Percentiles rank a stretch among this genome's conserved stretches.
These are phyloP conservation scores for Jimgerdemannia lactiflua DNA, from an alignment of 192 early-diverging fungal species.

Conservation along the genomic window DNA sequence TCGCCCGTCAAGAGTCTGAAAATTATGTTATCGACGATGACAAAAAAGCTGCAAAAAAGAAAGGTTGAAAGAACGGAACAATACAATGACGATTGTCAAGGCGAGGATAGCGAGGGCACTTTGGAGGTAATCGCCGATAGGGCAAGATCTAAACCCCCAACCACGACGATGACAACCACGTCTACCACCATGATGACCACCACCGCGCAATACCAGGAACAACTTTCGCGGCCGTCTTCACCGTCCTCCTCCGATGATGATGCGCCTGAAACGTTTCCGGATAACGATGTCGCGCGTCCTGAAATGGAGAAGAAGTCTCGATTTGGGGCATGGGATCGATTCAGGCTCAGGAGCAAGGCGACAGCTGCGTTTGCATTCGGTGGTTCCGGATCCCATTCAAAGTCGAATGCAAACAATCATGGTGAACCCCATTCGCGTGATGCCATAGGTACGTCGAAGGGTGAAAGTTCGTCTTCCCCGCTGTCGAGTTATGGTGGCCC, in stretches of 20 bases:
- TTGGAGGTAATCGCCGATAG: background rate
- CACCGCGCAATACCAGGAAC: background rate
- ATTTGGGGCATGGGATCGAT: background rate
- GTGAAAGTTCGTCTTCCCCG: background rate
- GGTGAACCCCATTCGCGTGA: too few relatives aligned
- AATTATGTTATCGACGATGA: slow-evolving; percentile 45
- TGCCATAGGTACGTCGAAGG: too few relatives aligned
- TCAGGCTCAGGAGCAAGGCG: background rate
- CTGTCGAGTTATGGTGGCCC: background rate
- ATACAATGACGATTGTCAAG: slow-evolving; percentile 1
- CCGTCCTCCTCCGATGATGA: background rate
- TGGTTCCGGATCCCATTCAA: background rate
- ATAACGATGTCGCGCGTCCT: background rate
- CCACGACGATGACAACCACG: slow-evolving; percentile 13
- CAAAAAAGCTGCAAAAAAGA: slow-evolving; percentile 44
- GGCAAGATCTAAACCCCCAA: background rate
- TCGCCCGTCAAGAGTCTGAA: slow-evolving; percentile 32
- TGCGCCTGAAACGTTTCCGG: background rate
- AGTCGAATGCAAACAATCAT: background rate
- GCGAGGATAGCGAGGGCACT: background rate
- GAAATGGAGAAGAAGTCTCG: background rate
- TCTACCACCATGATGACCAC: slow-evolving; percentile 3
- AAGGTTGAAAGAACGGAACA: slow-evolving; percentile 24
- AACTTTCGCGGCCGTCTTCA: background rate
- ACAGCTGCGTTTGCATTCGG: background rate